Evolutionary conservation across 1,139 yeast species (phyloP).

Genomic region (Magnusiomyces suaveolens): DNA sequence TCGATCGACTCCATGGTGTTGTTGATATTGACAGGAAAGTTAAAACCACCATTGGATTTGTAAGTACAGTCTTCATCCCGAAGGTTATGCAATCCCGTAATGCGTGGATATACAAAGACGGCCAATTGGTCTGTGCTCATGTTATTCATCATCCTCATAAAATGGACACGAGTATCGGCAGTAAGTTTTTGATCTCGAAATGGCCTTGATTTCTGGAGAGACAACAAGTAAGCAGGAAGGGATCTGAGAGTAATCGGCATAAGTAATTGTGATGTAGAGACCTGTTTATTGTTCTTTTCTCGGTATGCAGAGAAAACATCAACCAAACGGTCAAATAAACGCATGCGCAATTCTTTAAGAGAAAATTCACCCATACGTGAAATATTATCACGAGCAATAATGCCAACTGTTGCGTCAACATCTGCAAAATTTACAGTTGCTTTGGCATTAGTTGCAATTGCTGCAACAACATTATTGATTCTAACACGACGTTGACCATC

Average conservation of each 20-base stretch:
- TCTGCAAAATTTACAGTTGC: slow-evolving; percentile 79
- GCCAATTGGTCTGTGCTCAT: slow-evolving; percentile 53
- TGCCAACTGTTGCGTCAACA: slow-evolving; percentile 63
- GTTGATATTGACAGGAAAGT: slow-evolving; percentile 42
- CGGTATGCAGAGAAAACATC: slow-evolving; percentile 74
- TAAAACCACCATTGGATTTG: slow-evolving; percentile 39
- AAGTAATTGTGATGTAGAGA: slow-evolving; percentile 56
- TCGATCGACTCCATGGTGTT: slow-evolving; percentile 41
- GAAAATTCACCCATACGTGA: slow-evolving; percentile 47
- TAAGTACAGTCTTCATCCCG: slow-evolving; percentile 42
- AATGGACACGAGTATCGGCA: slow-evolving; percentile 47
- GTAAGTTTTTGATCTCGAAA: slow-evolving; percentile 39
- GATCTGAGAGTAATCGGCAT: slow-evolving; percentile 76
- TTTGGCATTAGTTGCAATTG: slow-evolving; percentile 64
- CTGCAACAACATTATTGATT: slow-evolving; percentile 70
- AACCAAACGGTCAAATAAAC: slow-evolving; percentile 54
- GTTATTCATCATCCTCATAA: slow-evolving; percentile 44
- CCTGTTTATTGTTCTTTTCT: slow-evolving; percentile 36
- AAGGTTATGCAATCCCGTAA: slow-evolving; percentile 64
- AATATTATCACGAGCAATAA: slow-evolving; percentile 65
- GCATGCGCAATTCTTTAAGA: slow-evolving; percentile 51
- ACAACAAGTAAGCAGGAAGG: slow-evolving; percentile 56
- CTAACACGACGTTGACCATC: slow-evolving; percentile 76
- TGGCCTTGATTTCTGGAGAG: slow-evolving; percentile 61
- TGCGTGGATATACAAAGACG: slow-evolving; percentile 68